phyloP scores from a whole-genome alignment of 306 rosid genomes.

The Rubus idaeus region DNA sequence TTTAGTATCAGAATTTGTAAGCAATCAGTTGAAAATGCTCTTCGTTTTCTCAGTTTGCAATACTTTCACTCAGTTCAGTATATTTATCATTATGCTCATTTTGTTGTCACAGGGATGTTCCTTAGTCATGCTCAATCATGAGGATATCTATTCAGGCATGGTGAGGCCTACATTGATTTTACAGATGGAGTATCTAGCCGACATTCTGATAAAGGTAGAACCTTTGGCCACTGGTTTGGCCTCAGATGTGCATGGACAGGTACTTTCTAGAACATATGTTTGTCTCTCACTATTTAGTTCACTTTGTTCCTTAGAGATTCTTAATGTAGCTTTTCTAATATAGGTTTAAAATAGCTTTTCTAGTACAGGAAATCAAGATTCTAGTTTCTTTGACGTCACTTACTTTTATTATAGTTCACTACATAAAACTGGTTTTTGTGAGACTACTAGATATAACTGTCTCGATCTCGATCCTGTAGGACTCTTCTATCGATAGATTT shows the following conservation, averaged over 20 bases:
- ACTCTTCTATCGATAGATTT: background rate
- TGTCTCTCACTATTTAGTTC: constrained; percentile 5
- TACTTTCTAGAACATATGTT: constrained; percentile 28
- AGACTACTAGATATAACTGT: background rate
- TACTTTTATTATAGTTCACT: background rate
- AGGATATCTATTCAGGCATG: constrained; percentile 61
- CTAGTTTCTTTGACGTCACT: background rate
- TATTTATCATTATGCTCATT: constrained; percentile 1
- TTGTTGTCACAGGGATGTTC: constrained; percentile 65
- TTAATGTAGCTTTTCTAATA: background rate
- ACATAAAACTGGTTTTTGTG: background rate
- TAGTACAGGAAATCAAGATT: background rate
- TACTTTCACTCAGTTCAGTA: constrained; percentile 8
- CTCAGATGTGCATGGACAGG: constrained; percentile 99
- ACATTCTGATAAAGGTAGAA: constrained; percentile 66
- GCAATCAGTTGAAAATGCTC: constrained; percentile 17
- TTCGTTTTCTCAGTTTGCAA: background rate
- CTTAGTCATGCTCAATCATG: constrained; percentile 69
- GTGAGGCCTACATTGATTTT: constrained; percentile 59
- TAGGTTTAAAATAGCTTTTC: background rate
- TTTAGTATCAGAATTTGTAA: constrained; percentile 73
- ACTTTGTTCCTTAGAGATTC: background rate
- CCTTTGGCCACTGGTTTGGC: constrained; percentile 95
- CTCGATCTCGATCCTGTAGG: background rate
- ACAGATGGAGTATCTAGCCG: constrained; percentile 85